phyloP scores from a whole-genome alignment of 257 asterid genomes.

The Ophiorrhiza pumila region DNA sequence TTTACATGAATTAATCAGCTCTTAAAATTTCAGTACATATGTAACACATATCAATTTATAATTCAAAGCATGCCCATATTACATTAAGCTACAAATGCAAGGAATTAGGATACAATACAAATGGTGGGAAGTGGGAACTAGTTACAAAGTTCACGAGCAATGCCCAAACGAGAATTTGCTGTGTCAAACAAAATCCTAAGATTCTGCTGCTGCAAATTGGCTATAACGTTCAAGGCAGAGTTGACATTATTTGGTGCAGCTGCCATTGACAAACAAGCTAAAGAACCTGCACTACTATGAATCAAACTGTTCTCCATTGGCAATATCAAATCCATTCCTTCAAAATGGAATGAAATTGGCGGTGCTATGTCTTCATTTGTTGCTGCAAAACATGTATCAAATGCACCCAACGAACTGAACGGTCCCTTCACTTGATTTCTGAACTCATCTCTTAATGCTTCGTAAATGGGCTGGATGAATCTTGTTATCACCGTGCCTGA shows the following conservation, averaged over 20 bases:
- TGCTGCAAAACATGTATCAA: constrained; percentile 74
- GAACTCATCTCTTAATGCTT: constrained; percentile 59
- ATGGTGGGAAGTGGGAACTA: too few relatives aligned
- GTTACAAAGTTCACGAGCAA: constrained; percentile 80
- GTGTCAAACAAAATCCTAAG: constrained; percentile 75
- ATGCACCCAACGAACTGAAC: constrained; percentile 66
- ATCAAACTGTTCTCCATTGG: constrained; percentile 79
- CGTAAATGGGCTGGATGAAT: constrained; percentile 55
- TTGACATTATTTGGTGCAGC: constrained; percentile 63
- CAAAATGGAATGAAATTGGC: constrained; percentile 45
- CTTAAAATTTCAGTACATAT: not conserved
- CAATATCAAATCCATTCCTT: constrained; percentile 61
- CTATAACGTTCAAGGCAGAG: constrained; percentile 69
- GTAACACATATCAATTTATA: not conserved
- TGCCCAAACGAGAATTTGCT: constrained; percentile 60
- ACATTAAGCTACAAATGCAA: not conserved
- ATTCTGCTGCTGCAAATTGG: constrained; percentile 92
- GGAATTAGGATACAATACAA: too few relatives aligned
- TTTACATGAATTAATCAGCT: not conserved
- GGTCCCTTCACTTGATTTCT: constrained; percentile 58
- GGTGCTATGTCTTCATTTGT: constrained; percentile 62
- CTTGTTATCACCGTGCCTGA: constrained; percentile 95
- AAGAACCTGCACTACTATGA: constrained; percentile 72
- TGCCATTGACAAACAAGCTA: constrained; percentile 86
- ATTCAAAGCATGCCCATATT: not conserved